Base-by-base conservation (phyloP, 2,329 filamentous ascomycete genomes). In the Cladophialophora bantiana region DNA sequence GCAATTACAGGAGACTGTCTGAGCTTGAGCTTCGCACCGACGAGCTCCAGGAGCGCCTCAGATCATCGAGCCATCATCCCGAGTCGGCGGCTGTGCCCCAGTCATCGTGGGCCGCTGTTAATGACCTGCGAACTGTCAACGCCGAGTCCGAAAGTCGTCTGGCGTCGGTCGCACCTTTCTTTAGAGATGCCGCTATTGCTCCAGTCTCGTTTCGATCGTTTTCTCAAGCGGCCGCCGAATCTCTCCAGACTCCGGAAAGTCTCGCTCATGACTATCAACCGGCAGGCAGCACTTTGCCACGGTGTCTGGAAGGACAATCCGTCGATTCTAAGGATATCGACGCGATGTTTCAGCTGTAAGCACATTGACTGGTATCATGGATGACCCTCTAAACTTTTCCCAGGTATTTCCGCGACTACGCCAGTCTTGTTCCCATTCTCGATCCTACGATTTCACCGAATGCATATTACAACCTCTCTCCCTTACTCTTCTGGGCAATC, bases 401-500 rank as follows among this genome's bases (percentile, higher is more conserved):
- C 53, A 80, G 78, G 26, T 81, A 76, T 64, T 81, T 80, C 64
- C 72, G 72, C 0, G 73, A 79, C 20, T 80, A 79, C 69, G 73
- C 77, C 1, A 73, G 73, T 4, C 78, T 80, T 35, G 65, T 81
- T 12, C 78, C 79, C 0, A 75, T 81, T 15, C 72, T 81, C 0
- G 78, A 80, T 45, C 73, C 75, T 5, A 76, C 83, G 9, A 87
- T 89, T 70, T 80, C 86, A 0, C 90, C 92, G 1, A 90, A 95
- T 55, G 83, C 88, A 65, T 95, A 92, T 76, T 90, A 90, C 74
- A 85, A 89, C 67, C 90, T 94, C 73, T 90, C 93, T 59, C 88
- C 89, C 3, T 83, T 97, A 13, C 85, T 97, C 1, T 96, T 96
- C 78, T 97, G 93, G 93, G 86, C 90, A 56, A 90, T 81, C 5